Base-by-base conservation (phyloP, 306 rosid species). In the Amphicarpaea edgeworthii region DNA sequence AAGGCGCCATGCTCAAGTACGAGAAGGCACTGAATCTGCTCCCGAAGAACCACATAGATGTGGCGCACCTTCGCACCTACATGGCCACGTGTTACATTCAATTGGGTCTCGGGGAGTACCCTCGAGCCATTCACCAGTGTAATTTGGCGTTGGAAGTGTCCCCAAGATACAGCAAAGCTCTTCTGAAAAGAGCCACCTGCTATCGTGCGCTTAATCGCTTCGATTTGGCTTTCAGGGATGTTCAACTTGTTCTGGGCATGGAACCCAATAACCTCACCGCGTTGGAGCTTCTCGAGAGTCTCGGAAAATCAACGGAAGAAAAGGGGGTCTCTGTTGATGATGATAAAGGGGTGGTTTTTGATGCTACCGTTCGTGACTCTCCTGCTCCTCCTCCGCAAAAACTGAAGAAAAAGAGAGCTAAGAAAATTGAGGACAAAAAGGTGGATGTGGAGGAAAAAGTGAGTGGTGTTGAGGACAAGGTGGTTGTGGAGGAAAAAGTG, bases 1-100 rank as follows among this genome's bases (percentile, higher is more conserved):
- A 64, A 38, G 70, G 70, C 26, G 70, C 70, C 14, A 64, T 64
- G 70, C 70, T 64, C 50, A 38, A 19, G 70, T 64, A 64, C n/a
- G 70, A 64, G 49, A 64, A 64, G 11, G 70, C 70, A 5, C 70
- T 64, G 2, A 64, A 64, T 14, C 70, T 64, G 4, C 70, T 64
- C 26, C 70, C 70, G 1, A 64, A 40, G 2, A 64, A 38, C 11
- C 70, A 64, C 70, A 64, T 64, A 11, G 70, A 64, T 19, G 70
- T 64, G 1, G 70, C 70, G n/a, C 70, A 64, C 17, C 70, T 64
- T 64, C 70, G 28, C 2, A 38, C 70, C 32, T 38, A 38, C 46
- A 64, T 38, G 70, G 70, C 70, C 50, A 11, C 32, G 30, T 64
- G 70, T 64, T 64, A 64, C 50, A 64, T 64, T 50, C 70, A 38